These are phyloP conservation scores for Acer yangbiense DNA, from an alignment of 345 rosid genomes.

Conservation along the genomic window DNA sequence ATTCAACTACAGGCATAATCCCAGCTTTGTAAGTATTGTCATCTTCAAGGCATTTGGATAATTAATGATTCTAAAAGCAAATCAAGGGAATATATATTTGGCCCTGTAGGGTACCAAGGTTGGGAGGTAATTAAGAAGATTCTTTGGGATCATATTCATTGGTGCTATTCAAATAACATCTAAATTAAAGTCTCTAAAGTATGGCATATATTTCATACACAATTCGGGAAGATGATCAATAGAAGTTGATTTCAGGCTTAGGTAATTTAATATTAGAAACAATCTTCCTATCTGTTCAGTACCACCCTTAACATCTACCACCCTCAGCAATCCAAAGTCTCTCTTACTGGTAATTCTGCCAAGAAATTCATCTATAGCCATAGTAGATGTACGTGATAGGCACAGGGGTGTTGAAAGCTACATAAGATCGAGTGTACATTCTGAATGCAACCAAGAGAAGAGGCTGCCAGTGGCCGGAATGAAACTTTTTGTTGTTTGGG, in stretches of 20 bases:
- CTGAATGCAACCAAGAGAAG: background rate
- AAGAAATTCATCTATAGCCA: background rate
- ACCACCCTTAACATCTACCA: constrained; percentile 10
- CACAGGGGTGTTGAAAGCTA: constrained; percentile 11
- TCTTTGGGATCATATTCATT: no score
- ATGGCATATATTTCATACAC: background rate
- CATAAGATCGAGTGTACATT: constrained; percentile 23
- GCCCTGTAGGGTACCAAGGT: constrained; percentile 23
- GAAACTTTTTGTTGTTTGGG: background rate
- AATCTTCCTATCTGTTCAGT: constrained; percentile 4
- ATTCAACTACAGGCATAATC: constrained; percentile 8
- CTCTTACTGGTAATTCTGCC: constrained; percentile 19
- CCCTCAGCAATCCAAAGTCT: constrained; percentile 10
- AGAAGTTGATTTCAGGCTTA: constrained; percentile 28
- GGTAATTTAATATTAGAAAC: constrained; percentile 19
- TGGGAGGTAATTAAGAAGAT: no score
- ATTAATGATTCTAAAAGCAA: no score
- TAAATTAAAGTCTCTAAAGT: background rate
- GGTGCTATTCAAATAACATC: constrained; percentile 26
- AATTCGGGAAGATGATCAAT: constrained; percentile 13
- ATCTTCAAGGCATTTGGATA: background rate
- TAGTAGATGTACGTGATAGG: background rate
- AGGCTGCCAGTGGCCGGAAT: constrained; percentile 24
- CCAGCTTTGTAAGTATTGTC: constrained; percentile 26
- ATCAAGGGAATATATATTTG: background rate